Percentiles rank a stretch among this genome's conserved stretches.
Evolutionary conservation across 305 asterid species (phyloP).

Genomic region (Solanum aculeatissimum): DNA sequence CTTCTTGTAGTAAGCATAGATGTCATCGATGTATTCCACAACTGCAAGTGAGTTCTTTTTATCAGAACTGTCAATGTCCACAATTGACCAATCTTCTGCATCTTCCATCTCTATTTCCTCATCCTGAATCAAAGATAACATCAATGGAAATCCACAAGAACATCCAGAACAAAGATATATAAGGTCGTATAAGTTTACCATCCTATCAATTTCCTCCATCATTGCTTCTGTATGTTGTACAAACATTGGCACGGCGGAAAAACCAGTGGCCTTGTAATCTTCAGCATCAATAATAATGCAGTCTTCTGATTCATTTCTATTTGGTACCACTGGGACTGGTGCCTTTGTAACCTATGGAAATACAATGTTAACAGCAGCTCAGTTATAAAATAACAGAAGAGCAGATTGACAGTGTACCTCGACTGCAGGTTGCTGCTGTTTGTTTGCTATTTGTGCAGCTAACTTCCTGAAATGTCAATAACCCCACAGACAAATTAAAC

Average conservation of each 20-base stretch:
- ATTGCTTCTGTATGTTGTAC: slow-evolving; percentile 72
- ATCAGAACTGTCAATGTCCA: slow-evolving; percentile 43
- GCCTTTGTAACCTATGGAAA: slow-evolving; percentile 34
- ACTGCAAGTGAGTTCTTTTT: slow-evolving; percentile 43
- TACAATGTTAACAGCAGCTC: neutral
- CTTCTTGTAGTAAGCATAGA: slow-evolving; percentile 35
- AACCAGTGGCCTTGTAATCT: slow-evolving; percentile 17
- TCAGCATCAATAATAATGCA: slow-evolving; percentile 32
- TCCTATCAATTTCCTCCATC: slow-evolving; percentile 66
- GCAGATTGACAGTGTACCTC: neutral
- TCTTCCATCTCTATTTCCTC: slow-evolving; percentile 52
- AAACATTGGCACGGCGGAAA: slow-evolving; percentile 48
- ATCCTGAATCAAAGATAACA: slow-evolving; percentile 22
- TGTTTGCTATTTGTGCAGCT: slow-evolving; percentile 47
- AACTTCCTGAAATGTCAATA: slow-evolving; percentile 31
- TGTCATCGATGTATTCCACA: slow-evolving; percentile 47
- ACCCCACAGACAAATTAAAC: neutral
- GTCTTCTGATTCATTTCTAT: slow-evolving; percentile 16
- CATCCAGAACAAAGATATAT: neutral
- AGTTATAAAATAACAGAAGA: neutral
- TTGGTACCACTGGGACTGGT: slow-evolving; percentile 3
- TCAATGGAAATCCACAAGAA: neutral
- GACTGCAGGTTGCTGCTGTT: slow-evolving; percentile 20
- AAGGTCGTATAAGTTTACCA: slow-evolving; percentile 32
- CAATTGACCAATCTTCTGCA: slow-evolving; percentile 25